Evolutionary conservation across 179 eudicot species (phyloP), one percentile per base, ranked within the genome.

Genomic region (Heliamphora pulchella): DNA sequence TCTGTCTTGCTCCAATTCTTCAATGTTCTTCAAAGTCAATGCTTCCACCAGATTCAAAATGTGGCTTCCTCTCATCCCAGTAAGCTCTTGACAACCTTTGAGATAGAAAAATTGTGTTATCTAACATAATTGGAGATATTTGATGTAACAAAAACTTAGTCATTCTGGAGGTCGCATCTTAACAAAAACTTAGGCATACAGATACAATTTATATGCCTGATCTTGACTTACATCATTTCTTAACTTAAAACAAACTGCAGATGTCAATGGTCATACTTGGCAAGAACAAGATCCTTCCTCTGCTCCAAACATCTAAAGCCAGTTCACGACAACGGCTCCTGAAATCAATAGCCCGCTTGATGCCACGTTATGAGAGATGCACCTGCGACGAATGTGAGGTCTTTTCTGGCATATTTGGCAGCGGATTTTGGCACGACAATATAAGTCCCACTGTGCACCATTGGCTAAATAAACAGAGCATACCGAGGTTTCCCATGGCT

Each of bases 61-160:
- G 87, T 78, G 87, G 87, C 85, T 85, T 74, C 87, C 85, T 54
- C 85, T 85, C 69, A 48, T 85, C 50, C 85, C 82, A 0, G 85
- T 85, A 85, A 80, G 75, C 64, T 54, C 20, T 76, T 44, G 41
- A n/a, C 13, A 59, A n/a, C 8, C 10, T 76, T 44, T 66, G 9
- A 1, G 20, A 61, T 31, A 17, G 7, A 17, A 75, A 43, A 50
- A 5, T 50, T 13, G 20, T 5, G 18, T 10, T 31, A 13, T 17
- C 11, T 0, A 64, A 64, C 5, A 3, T 64, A 20, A 41, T 41
- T 67, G n/a, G 50, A 67, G 31, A 11, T 18, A 6, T 10, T 8
- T 5, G 43, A 64, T 17, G 5, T 64, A 31, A 31, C 31, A 31
- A 31, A 31, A 31, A 31, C 31, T 31, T 31, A 31, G 31, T 31